phyloP scores from a whole-genome alignment of 495 filamentous ascomycete genomes.

The Penicillium diatomitis region DNA sequence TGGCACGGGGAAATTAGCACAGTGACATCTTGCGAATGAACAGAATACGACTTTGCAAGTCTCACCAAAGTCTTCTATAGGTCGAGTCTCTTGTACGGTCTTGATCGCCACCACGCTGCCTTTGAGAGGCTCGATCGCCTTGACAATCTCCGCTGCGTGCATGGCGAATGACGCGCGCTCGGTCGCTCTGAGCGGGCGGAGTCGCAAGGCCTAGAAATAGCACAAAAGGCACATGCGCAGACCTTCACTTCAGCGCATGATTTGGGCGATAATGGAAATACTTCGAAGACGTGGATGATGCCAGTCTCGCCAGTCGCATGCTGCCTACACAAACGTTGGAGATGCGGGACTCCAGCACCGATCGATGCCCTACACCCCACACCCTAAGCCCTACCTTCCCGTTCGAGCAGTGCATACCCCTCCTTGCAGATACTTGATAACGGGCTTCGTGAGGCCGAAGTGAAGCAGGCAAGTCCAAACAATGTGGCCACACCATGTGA shows the following conservation, averaged over 20 bases:
- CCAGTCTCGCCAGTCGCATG: neutral
- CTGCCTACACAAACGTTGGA: neutral
- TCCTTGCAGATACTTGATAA: neutral
- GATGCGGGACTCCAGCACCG: conserved; percentile 1
- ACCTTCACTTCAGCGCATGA: neutral
- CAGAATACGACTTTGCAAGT: neutral
- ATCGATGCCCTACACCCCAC: conserved; percentile 18
- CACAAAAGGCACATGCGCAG: neutral
- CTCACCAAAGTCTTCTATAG: conserved; percentile 32
- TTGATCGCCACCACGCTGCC: conserved; percentile 28
- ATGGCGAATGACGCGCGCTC: conserved; percentile 7
- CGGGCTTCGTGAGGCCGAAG: too few relatives aligned
- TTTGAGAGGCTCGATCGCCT: conserved; percentile 17
- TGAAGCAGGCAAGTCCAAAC: too few relatives aligned
- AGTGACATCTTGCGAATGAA: neutral
- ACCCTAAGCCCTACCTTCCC: conserved; percentile 31
- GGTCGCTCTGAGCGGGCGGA: neutral
- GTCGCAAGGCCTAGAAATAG: neutral
- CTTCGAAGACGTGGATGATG: neutral
- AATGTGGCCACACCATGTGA: too few relatives aligned
- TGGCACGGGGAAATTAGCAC: conserved; percentile 10
- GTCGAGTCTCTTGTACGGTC: conserved; percentile 34
- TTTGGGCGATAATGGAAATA: neutral
- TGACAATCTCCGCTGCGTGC: conserved; percentile 16
- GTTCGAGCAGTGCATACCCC: neutral